Evolutionary conservation across 2,329 filamentous ascomycete genomes (phyloP).

Genomic region (Trichophyton benhamiae): DNA sequence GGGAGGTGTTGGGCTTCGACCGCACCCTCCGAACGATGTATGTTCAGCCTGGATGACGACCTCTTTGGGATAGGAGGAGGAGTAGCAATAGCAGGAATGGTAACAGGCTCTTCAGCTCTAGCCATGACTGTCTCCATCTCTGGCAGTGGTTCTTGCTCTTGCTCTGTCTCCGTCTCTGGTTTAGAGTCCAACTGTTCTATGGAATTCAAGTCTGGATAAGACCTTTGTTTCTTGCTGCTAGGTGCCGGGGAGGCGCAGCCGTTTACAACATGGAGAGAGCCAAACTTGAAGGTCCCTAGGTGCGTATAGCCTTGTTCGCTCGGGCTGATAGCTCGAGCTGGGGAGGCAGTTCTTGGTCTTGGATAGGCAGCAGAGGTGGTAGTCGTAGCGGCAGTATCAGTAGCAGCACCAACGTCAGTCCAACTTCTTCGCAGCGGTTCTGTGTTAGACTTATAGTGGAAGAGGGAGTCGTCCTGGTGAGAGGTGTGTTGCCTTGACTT

Average conservation of each 20-base stretch:
- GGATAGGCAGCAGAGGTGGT: too few species aligned
- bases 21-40: background rate
- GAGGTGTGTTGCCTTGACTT: background rate
- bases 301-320: background rate
- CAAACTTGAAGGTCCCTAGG: background rate
- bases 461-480: background rate
- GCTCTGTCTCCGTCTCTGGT: background rate
- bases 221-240: background rate
- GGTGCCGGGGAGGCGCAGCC: background rate
- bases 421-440: background rate
- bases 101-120: background rate
- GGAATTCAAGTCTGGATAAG: background rate
- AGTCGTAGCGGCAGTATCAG: background rate
- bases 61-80: background rate
- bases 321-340: background rate
- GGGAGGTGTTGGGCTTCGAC: background rate
- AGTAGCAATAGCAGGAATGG: background rate
- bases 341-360: background rate
- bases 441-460: background rate
- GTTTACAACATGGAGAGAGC: constrained; percentile 1
- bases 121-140: background rate
- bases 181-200: background rate
- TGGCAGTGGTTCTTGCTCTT: background rate
- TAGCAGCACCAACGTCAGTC: background rate
- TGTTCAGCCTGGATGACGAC: background rate